Conservation (phyloP, 2,329 filamentous ascomycete genomes). For the Chaetomium strumarium region DNA sequence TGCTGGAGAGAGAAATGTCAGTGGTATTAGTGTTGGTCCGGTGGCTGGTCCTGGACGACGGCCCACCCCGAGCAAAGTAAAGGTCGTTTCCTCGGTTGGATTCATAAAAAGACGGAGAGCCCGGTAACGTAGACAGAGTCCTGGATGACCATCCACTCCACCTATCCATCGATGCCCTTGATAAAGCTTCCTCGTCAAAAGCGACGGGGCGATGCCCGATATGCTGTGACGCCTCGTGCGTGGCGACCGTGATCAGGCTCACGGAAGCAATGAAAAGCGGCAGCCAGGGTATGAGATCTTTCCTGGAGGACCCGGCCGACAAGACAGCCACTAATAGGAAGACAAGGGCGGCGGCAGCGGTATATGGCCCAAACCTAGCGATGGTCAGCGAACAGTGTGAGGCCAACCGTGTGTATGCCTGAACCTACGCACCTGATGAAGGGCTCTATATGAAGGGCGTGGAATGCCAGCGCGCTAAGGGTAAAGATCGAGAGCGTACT, state of each 20-base stretch:
- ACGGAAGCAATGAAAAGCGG: conserved; percentile 18
- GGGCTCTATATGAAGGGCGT: conserved; percentile 14
- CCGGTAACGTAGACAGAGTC: neutral
- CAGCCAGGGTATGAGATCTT: conserved; percentile 23
- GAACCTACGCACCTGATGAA: conserved; percentile 16
- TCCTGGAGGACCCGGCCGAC: conserved; percentile 10
- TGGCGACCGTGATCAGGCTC: conserved; percentile 18
- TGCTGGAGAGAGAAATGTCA: conserved; percentile 17
- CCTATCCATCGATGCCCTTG: conserved; percentile 11
- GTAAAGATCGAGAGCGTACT: conserved; percentile 21
- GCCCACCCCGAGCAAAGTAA: conserved; percentile 15
- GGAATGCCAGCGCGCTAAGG: conserved; percentile 16
- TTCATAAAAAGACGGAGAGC: neutral
- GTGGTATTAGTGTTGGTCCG: conserved; percentile 9
- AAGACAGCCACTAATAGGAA: conserved; percentile 19
- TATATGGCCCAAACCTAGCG: conserved; percentile 19
- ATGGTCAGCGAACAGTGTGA: conserved; percentile 7
- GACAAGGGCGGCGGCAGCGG: conserved; percentile 15
- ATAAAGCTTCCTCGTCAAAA: conserved; percentile 3
- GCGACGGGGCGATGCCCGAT: neutral
- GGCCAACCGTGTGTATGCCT: neutral
- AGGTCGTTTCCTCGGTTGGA: conserved; percentile 9
- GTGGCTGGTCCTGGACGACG: conserved; percentile 11
- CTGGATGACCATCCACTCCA: conserved; percentile 8
- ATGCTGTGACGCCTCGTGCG: conserved; percentile 9